Evolutionary conservation across 257 asterid species (phyloP).

Genomic region (Parsonsia alboflavescens): DNA sequence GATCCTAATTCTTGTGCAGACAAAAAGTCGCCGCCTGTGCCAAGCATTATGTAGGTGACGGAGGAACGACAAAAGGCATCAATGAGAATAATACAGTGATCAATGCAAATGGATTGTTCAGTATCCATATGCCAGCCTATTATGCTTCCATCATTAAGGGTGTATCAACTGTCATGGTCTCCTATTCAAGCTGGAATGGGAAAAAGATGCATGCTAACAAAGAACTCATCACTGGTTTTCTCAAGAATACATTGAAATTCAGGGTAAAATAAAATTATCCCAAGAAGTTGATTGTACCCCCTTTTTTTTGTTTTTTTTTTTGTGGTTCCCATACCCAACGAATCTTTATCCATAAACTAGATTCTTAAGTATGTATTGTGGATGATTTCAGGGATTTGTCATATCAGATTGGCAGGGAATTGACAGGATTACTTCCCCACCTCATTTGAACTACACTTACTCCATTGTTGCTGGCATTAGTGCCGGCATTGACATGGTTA

Average conservation of each 20-base stretch:
- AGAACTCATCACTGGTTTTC: slow-evolving; percentile 58
- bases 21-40: slow-evolving; percentile 50
- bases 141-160: slow-evolving; percentile 50
- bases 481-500: slow-evolving; percentile 50
- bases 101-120: slow-evolving; percentile 33
- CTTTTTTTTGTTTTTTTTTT: too few relatives aligned
- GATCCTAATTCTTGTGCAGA: slow-evolving; percentile 17
- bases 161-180: slow-evolving; percentile 59
- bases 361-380: neutral
- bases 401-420: slow-evolving; percentile 42
- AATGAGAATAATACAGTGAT: slow-evolving; percentile 57
- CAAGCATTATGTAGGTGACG: slow-evolving; percentile 72
- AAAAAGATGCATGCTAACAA: slow-evolving; percentile 61
- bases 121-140: slow-evolving; percentile 67
- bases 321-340: neutral
- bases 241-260: slow-evolving; percentile 49
- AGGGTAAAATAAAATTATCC: slow-evolving; percentile 28
- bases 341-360: neutral
- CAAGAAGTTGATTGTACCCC: neutral
- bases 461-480: slow-evolving; percentile 34
- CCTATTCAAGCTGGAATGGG: slow-evolving; percentile 79
- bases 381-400: slow-evolving; percentile 36
- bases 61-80: slow-evolving; percentile 65
- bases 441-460: slow-evolving; percentile 33
- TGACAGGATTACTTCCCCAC: slow-evolving; percentile 37